Percentiles rank a stretch among this genome's conserved stretches.
These are phyloP conservation scores for Lodderomyces metapsilosis DNA, from an alignment of 1,139 yeast genomes.

Conservation along the genomic window DNA sequence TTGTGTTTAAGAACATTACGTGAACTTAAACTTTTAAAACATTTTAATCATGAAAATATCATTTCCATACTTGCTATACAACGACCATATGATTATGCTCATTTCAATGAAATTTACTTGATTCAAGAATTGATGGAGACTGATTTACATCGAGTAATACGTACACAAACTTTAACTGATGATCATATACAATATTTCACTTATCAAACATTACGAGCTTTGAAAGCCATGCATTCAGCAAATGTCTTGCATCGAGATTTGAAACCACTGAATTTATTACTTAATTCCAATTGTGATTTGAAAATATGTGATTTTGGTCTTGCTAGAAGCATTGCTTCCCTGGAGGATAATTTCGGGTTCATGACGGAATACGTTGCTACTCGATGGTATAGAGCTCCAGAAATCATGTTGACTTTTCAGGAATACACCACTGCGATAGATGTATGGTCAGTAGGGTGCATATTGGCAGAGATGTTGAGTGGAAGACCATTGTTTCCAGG, in stretches of 20 bases:
- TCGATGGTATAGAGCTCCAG: conserved; percentile 80
- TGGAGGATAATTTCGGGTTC: conserved; percentile 36
- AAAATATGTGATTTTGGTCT: conserved; percentile 60
- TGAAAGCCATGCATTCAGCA: conserved; percentile 64
- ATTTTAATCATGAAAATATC: conserved; percentile 42
- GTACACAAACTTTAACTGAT: conserved; percentile 52
- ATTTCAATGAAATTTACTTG: conserved; percentile 64
- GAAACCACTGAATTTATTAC: conserved; percentile 38
- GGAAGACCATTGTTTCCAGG: conserved; percentile 80
- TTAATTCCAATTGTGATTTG: conserved; percentile 35
- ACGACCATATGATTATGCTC: conserved; percentile 30
- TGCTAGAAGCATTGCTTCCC: conserved; percentile 38
- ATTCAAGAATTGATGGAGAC: conserved; percentile 74
- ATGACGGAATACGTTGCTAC: conserved; percentile 77
- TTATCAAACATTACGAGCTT: conserved; percentile 62
- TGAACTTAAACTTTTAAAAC: conserved; percentile 36
- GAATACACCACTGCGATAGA: conserved; percentile 73
- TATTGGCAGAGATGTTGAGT: conserved; percentile 62
- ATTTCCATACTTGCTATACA: conserved; percentile 39
- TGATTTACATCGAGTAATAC: conserved; percentile 60
- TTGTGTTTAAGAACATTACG: conserved; percentile 43
- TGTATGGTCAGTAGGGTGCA: conserved; percentile 80
- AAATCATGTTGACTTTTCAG: conserved; percentile 68
- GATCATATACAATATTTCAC: conserved; percentile 69
- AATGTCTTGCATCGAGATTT: conserved; percentile 41